Evolutionary conservation across 148 eudicot genomes (phyloP).

Genomic region (Mesembryanthemum crystallinum): DNA sequence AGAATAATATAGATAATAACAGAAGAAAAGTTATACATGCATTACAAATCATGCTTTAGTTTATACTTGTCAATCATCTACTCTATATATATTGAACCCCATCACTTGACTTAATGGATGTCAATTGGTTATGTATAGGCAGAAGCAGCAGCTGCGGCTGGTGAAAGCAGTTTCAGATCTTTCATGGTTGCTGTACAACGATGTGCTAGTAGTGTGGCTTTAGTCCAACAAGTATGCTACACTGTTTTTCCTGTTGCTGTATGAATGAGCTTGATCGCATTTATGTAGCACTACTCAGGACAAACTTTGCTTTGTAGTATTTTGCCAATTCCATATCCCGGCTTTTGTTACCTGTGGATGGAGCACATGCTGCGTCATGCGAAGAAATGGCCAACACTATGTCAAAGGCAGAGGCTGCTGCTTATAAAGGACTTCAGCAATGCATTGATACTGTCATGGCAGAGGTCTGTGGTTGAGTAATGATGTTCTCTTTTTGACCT

Average conservation of each 20-base stretch:
- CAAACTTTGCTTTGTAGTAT: constrained; percentile 43
- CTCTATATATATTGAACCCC: background rate
- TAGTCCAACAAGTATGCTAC: constrained; percentile 87
- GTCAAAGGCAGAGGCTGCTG: constrained; percentile 93
- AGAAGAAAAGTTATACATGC: background rate
- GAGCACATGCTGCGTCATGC: constrained; percentile 94
- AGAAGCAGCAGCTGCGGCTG: constrained; percentile 99
- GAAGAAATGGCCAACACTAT: constrained; percentile 97
- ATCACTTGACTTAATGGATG: constrained; percentile 16
- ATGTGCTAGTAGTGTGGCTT: constrained; percentile 96
- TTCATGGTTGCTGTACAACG: constrained; percentile 99
- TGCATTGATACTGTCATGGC: constrained; percentile 99
- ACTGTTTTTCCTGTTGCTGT: constrained; percentile 2
- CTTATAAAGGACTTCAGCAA: constrained; percentile 95
- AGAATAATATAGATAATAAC: background rate
- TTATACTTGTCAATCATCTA: background rate
- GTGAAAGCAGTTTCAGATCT: constrained; percentile 97
- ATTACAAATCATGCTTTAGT: background rate
- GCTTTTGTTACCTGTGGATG: constrained; percentile 86
- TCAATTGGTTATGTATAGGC: constrained; percentile 51
- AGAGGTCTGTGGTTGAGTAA: constrained; percentile 56
- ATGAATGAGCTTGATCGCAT: background rate
- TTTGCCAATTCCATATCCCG: constrained; percentile 88
- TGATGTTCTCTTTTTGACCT: background rate
- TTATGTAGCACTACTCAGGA: background rate